Conservation (phyloP, 2,329 filamentous ascomycete species). For the Microsporum audouinii region DNA sequence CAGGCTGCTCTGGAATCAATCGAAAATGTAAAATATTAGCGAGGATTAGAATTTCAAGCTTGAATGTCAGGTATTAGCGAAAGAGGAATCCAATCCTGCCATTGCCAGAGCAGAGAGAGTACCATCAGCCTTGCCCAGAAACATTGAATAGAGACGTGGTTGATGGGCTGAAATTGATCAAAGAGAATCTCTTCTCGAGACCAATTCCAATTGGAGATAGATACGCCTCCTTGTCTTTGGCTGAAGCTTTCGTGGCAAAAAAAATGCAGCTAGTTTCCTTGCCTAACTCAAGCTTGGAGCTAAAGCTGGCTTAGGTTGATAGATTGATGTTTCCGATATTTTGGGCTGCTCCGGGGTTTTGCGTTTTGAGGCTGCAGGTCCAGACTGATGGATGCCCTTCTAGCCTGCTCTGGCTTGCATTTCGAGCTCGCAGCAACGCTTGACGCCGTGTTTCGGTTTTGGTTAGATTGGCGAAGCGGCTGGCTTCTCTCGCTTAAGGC, state of each 20-base stretch:
- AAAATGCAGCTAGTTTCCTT: neutral
- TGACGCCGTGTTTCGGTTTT: neutral
- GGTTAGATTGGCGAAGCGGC: neutral
- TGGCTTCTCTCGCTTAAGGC: neutral
- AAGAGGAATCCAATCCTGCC: neutral
- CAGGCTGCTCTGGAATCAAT: neutral
- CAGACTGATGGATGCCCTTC: neutral
- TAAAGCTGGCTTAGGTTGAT: neutral
- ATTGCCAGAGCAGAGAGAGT: neutral
- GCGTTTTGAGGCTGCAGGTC: neutral
- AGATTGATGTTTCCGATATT: neutral
- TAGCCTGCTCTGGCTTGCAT: neutral
- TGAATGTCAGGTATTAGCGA: neutral
- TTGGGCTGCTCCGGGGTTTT: neutral
- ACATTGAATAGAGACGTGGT: neutral
- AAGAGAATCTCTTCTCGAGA: neutral
- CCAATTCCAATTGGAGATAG: neutral
- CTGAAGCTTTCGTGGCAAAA: neutral
- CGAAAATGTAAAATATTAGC: conserved; percentile 2
- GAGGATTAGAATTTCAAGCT: neutral
- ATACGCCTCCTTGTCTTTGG: neutral
- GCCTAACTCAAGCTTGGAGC: neutral
- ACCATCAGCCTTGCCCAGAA: neutral
- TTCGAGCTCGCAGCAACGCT: neutral
- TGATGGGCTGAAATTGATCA: neutral